Base-by-base conservation (phyloP, 176 grass and related monocot genomes). In the Triticum turgidum region DNA sequence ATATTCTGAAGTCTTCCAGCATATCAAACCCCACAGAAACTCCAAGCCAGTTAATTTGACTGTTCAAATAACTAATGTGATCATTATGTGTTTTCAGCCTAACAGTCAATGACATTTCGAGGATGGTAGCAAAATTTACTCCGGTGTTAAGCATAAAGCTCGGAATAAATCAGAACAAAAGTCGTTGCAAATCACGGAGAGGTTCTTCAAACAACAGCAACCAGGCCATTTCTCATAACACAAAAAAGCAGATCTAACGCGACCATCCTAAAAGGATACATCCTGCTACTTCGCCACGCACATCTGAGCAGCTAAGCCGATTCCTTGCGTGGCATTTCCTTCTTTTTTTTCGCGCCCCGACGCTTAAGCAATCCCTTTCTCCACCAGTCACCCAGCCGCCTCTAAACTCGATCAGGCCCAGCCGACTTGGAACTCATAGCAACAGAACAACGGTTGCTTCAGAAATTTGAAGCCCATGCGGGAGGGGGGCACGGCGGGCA, bases 261-360 rank as follows among this genome's bases (percentile, higher is more conserved):
- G 5, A 75, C 14, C 49, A 61, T 56, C 61, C 62, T 11, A 49
- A 76, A 84, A 49, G 30, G 33, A 65, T 0, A 76, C 33, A 37
- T 21, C 22, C 8, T 1, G 0, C 41, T 3, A 44, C 0, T 18
- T 30, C 54, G 61, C 73, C n/a, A 58, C 54, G 24, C 5, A 56
- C 51, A 56, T 59, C 65, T 4, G 62, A 65, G 84, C 21, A 86
- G 30, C 24, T 13, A 21, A 49, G 61, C 6, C 35, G 77, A 58
- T 86, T 71, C 52, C 64, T 82, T 82, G 38, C 84, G 4, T 38
- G 39, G 41, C 88, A 90, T 86, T 90, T 66, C 70, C 47, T 11
- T 25, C 61, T 20, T 11, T 25, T 69, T 20, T 11, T 54, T 54
- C 2, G 6, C 61, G 47, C 75, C 45, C 34, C 47, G 62, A 5